Evolutionary conservation across 805 yeast genomes (phyloP), one percentile per base, ranked within the genome.

Genomic region (Schizosaccharomyces osmophilus): DNA sequence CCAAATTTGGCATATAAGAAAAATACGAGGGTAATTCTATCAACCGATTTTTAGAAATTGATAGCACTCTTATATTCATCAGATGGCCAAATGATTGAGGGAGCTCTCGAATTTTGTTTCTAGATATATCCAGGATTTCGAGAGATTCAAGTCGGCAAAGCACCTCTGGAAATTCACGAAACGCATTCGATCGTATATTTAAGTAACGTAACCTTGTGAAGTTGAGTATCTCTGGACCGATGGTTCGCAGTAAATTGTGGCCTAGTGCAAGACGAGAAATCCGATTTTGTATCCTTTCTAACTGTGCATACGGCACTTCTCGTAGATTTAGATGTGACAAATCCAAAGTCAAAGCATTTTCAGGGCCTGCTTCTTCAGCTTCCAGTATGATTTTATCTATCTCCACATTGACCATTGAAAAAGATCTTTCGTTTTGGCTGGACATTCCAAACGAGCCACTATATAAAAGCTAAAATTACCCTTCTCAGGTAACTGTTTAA

Each of bases 121-220:
- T 70, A 24, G 87, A 81, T 24, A 85, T 69, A 69, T 85, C 90
- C 54, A 85, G 70, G 61, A 82, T 81, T 66, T 83, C 89, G 62
- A 85, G 71, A 6, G 74, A 73, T 13, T 67, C 66, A 51, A 77
- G 73, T 24, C 63, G 64, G 45, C 66, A 64, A 36, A 73, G 63
- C 0, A 71, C 69, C 1, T 66, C 69, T 0, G 94, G 88, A 57
- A 85, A 75, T 58, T 71, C 74, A 2, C 73, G 65, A 61, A 86
- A 74, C 57, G 72, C 68, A 68, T 86, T 86, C 63, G 75, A 73
- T 68, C 85, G 84, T 58, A 86, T 70, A 69, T 85, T 90, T 62
- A 86, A 71, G 64, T 81, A 83, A 62, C 79, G 73, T 61, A 85
- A 70, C 55, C 73, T 71, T 15, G 74, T 65, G 63, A 84, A 42